phyloP scores from a whole-genome alignment of 192 early-diverging fungal genomes.

The Lobulomyces angularis region DNA sequence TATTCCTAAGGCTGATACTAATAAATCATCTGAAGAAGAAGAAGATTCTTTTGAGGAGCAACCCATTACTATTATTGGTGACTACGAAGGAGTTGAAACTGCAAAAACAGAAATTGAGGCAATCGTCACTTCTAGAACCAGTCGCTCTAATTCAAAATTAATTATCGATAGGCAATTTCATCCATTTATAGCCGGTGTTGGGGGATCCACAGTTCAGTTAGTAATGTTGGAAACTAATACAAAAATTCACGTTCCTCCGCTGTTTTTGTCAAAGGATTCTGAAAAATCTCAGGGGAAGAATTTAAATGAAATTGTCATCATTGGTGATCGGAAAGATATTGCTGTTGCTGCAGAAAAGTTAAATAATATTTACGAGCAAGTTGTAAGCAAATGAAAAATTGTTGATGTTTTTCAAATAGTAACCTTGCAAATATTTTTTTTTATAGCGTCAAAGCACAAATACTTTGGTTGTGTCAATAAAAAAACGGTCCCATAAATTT shows the following conservation, averaged over 20 bases:
- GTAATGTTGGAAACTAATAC: constrained; percentile 51
- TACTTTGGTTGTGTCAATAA: constrained; percentile 54
- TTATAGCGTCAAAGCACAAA: constrained; percentile 43
- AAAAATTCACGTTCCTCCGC: constrained; percentile 67
- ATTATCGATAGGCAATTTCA: constrained; percentile 57
- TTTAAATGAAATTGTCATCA: constrained; percentile 54
- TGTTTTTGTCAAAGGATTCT: constrained; percentile 21
- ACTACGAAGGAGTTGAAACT: constrained; percentile 62
- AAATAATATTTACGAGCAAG: constrained; percentile 39
- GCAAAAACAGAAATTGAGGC: constrained; percentile 77
- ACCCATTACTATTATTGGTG: constrained; percentile 68
- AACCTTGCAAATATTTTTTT: constrained; percentile 1
- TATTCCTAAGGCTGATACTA: constrained; percentile 41
- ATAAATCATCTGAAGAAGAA: constrained; percentile 20
- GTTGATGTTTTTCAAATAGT: neutral
- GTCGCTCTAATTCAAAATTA: neutral
- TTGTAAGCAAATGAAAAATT: constrained; percentile 24
- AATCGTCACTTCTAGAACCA: constrained; percentile 37
- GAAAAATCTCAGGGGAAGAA: constrained; percentile 21
- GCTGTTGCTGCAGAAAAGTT: constrained; percentile 50
- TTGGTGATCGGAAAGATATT: constrained; percentile 66
- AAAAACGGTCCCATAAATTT: constrained; percentile 88
- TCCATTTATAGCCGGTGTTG: constrained; percentile 72
- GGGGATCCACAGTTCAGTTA: constrained; percentile 43
- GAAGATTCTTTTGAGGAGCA: constrained; percentile 52